Base-by-base conservation (phyloP, 2,329 filamentous ascomycete species). In the Alternaria rosae region DNA sequence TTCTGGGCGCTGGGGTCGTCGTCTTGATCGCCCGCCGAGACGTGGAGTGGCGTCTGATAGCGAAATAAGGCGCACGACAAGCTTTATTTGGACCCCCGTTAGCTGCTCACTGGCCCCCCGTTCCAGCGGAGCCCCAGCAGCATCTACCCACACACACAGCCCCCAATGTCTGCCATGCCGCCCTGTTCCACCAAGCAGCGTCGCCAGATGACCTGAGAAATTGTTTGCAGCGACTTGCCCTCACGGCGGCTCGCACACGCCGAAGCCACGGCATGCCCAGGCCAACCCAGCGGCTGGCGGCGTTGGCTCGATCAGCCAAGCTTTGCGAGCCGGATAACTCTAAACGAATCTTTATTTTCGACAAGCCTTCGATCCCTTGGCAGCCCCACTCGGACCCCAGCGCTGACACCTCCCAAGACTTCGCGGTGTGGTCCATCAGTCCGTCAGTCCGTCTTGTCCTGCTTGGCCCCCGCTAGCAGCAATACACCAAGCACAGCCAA, bases 51-150 rank as follows among this genome's bases (percentile, higher is more conserved):
- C 75, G 74, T 70, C 67, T 70, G 71, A 76, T 71, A 74, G 73
- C 66, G 70, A 73, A 73, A 74, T 72, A 76, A 75, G 71, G 71
- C 73, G 74, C 71, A 70, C 62, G 70, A 70, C 74, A 77, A 78
- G 76, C 75, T 78, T 78, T 78, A 70, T 73, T 73, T 71, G 72
- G 73, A 75, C 70, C 72, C 20, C 72, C 71, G 73, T 71, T 76
- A 69, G 65, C 68, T 71, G 67, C 48, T 42, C 48, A 54, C 47
- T 57, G 67, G 59, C 63, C 60, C 52, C 54, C 58, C 65, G 52
- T 59, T 57, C 59, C 62, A 61, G 60, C 60, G 47, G 69, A 66
- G 54, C 64, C 54, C 26, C 23, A 41, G 17, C 30, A 48, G 28
- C 47, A 17, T 35, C 45, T 13, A 50, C 45, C 44, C 12, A 65